Evolutionary conservation across 2,329 filamentous ascomycete species (phyloP).

Genomic region (Colletotrichum spaethianum): DNA sequence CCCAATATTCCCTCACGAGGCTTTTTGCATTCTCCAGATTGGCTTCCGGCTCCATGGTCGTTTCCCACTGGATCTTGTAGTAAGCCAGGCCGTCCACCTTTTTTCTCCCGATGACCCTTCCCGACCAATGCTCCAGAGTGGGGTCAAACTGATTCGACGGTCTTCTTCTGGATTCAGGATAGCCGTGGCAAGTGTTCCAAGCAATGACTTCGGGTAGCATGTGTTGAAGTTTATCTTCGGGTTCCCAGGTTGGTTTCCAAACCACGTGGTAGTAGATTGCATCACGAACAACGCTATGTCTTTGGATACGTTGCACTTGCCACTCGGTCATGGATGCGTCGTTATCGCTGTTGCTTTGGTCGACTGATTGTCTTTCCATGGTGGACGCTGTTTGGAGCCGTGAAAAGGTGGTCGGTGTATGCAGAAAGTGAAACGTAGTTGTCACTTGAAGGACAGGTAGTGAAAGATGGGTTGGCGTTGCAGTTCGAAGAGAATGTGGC

Average conservation of each 20-base stretch:
- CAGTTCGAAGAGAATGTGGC: not conserved
- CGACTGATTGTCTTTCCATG: not conserved
- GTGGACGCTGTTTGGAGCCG: not conserved
- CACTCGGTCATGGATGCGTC: not conserved
- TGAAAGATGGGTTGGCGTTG: not conserved
- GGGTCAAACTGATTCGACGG: not conserved
- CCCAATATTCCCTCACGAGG: not conserved
- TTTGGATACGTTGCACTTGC: not conserved
- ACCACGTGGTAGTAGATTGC: conserved; percentile 1
- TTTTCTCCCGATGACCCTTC: not conserved
- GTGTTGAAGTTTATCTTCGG: conserved; percentile 1
- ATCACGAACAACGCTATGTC: not conserved
- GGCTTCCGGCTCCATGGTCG: conserved; percentile 2
- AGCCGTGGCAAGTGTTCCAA: conserved; percentile 10
- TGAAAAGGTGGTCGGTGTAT: not conserved
- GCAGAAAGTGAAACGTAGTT: not conserved
- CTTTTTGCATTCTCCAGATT: conserved; percentile 7
- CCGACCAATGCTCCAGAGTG: conserved; percentile 8
- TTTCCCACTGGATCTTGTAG: conserved; percentile 8
- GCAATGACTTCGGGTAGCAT: not conserved
- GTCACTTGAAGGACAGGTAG: not conserved
- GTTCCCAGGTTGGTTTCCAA: conserved; percentile 14
- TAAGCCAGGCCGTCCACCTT: not conserved
- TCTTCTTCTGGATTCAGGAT: not conserved
- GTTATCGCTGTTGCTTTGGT: not conserved